These are phyloP conservation scores for Pseudogymnoascus sp. DNA, from an alignment of 2,329 filamentous ascomycete species.

Conservation along the genomic window DNA sequence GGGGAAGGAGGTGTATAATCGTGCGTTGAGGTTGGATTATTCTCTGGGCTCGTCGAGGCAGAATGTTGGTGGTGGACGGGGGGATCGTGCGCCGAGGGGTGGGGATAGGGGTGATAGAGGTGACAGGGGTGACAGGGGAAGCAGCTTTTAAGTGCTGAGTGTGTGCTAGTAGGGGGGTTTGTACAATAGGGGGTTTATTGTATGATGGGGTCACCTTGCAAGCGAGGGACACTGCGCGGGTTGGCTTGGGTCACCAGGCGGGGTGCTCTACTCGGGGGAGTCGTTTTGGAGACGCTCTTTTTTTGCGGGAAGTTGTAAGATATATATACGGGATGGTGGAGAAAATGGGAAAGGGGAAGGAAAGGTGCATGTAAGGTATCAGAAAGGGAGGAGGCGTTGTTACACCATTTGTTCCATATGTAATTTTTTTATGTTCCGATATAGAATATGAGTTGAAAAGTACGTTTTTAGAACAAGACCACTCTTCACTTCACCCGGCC, in stretches of 20 bases:
- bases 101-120: background rate
- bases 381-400: background rate
- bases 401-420: background rate
- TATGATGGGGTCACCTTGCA: background rate
- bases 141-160: background rate
- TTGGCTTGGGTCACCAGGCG: background rate
- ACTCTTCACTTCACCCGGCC: background rate
- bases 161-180: background rate
- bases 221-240: background rate
- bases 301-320: background rate
- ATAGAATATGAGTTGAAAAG: background rate
- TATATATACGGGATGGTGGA: background rate
- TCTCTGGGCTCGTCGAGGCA: slow-evolving; percentile 27
- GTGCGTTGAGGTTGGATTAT: slow-evolving; percentile 59
- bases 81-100: background rate
- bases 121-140: background rate
- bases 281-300: background rate
- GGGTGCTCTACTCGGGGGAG: no score
- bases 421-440: background rate
- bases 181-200: background rate
- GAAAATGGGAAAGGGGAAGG: background rate
- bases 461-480: background rate
- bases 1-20: slow-evolving; percentile 53
- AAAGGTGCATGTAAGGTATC: background rate
- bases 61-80: background rate